These are phyloP conservation scores for Penicillium malachiteum DNA, from an alignment of 495 filamentous ascomycete genomes.

Conservation along the genomic window DNA sequence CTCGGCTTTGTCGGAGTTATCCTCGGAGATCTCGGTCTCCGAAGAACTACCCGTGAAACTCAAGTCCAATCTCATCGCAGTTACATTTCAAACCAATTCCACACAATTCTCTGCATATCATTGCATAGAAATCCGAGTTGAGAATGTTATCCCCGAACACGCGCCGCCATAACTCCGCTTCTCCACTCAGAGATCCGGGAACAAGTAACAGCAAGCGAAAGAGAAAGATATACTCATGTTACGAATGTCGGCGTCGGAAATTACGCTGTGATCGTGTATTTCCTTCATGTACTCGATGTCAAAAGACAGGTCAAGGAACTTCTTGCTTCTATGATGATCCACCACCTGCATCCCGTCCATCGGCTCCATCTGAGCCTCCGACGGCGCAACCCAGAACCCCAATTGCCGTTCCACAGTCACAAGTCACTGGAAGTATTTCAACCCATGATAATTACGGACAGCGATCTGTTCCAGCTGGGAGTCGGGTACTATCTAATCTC, in stretches of 20 bases:
- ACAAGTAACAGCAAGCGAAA: background rate
- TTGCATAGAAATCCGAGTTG: background rate
- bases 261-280: constrained; percentile 1
- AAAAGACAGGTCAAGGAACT: background rate
- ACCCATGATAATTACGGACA: background rate
- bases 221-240: constrained; percentile 3
- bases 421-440: background rate
- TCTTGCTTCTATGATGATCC: constrained; percentile 3
- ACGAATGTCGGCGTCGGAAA: constrained; percentile 6
- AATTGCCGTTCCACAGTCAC: background rate
- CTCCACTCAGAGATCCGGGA: background rate
- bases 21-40: background rate
- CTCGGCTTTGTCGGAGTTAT: background rate
- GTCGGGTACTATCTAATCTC: background rate
- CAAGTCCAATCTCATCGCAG: background rate
- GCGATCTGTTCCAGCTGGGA: background rate
- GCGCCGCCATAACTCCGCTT: background rate
- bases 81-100: background rate
- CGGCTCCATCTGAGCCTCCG: background rate
- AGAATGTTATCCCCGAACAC: constrained; percentile 4
- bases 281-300: background rate
- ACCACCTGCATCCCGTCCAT: background rate
- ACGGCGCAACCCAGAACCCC: background rate
- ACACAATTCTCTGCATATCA: background rate
- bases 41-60: background rate